Evolutionary conservation across 2,329 filamentous ascomycete species (phyloP), one percentile per base, ranked within the genome.

Genomic region (Diaporthe sp.): DNA sequence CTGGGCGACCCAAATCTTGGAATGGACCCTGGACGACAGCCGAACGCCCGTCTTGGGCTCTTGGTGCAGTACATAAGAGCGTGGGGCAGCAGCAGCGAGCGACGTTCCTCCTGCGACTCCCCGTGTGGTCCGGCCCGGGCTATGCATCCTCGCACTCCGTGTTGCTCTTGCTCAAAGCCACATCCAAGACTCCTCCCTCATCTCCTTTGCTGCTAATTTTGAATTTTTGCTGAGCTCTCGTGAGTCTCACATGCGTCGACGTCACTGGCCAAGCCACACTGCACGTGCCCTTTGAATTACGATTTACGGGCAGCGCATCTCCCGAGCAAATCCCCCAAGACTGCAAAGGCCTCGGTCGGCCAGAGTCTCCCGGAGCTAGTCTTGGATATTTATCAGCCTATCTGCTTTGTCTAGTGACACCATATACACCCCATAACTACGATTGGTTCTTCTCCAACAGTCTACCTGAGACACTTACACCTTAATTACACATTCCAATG

Each of bases 231-330:
- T 50, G 45, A 25, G 61, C 61, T 71, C 57, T 61, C 69, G 47
- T 61, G 25, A 61, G 42, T 7, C 69, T 50, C 35, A 38, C 30
- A 61, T 71, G 42, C 17, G 69, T 60, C 69, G 57, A 71, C 69
- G 69, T 71, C 69, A 71, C 42, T 30, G 55, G 33, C 69, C 55
- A 61, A 61, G 55, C 55, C 69, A 67, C 69, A 38, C 69, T 61
- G 69, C 69, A 71, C 69, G 69, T 71, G 69, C 69, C 69, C 55
- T 60, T 54, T 60, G 42, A 61, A 71, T 52, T 71, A 64, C 69
- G 55, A 52, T 61, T 52, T 61, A 58, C 55, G 38, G 52, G 68
- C 45, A 57, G 52, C 22, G n/a, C 69, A 54, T 40, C 55, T 47
- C 52, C 54, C 25, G 35, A 50, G 28, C 42, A 71, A 47, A 6